Evolutionary conservation across 1,284 basidiomycete genomes (phyloP).

Genomic region (Cutaneotrichosporon mucoides): DNA sequence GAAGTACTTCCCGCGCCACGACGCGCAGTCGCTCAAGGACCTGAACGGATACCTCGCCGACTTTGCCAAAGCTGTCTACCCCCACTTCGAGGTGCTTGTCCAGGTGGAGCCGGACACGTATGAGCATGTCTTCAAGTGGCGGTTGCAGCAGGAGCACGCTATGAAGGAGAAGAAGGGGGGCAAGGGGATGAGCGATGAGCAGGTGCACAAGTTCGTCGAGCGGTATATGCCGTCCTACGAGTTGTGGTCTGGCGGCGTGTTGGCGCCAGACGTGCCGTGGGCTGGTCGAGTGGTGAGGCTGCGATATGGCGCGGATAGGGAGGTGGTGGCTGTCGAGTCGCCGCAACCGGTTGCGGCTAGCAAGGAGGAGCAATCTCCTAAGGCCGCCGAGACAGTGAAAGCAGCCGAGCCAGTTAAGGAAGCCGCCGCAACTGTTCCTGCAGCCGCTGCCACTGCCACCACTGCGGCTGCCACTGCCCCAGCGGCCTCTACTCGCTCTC

Average conservation of each 20-base stretch:
- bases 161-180: conserved; percentile 83
- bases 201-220: conserved; percentile 62
- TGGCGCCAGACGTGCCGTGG: conserved; percentile 24
- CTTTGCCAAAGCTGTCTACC: conserved; percentile 28
- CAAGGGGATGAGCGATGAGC: conserved; percentile 76
- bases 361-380: too few species aligned
- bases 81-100: conserved; percentile 30
- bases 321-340: conserved; percentile 25
- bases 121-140: conserved; percentile 56
- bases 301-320: conserved; percentile 32
- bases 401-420: too few species aligned
- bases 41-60: conserved; percentile 32
- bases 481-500: neutral
- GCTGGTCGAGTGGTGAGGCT: conserved; percentile 32
- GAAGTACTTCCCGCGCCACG: conserved; percentile 28
- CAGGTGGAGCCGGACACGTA: conserved; percentile 34
- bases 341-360: too few species aligned
- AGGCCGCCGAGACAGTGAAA: too few species aligned
- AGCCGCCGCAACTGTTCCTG: neutral
- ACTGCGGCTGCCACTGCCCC: neutral
- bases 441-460: neutral
- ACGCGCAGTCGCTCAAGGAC: conserved; percentile 21
- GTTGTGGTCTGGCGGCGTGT: conserved; percentile 20
- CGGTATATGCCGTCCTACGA: conserved; percentile 45
- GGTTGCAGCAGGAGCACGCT: conserved; percentile 75